These are phyloP conservation scores for Mycena alexandri DNA, from an alignment of 768 basidiomycete genomes.

Conservation along the genomic window DNA sequence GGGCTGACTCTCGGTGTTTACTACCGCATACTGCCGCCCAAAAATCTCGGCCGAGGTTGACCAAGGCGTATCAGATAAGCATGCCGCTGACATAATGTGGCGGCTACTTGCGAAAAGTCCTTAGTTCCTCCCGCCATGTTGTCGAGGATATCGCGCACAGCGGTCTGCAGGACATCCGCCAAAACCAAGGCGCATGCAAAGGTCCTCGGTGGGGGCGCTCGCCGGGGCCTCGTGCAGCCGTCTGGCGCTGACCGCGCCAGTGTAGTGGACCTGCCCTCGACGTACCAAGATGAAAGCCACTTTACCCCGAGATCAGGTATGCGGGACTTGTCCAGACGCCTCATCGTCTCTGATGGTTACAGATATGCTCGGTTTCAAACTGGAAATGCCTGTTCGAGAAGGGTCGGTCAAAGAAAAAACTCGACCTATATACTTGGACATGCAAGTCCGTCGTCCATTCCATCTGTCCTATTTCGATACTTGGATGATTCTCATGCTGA, in stretches of 20 bases:
- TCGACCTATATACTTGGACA: slow-evolving; percentile 96
- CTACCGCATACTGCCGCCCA: no score
- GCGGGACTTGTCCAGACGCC: slow-evolving; percentile 25
- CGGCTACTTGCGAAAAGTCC: no score
- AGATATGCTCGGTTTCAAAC: slow-evolving; percentile 94
- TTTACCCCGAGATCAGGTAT: slow-evolving; percentile 79
- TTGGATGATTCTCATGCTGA: slow-evolving; percentile 16
- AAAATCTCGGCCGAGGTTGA: no score
- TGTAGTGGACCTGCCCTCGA: slow-evolving; percentile 83
- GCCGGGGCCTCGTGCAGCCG: slow-evolving; percentile 82
- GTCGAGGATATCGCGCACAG: slow-evolving; percentile 63
- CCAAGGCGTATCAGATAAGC: no score
- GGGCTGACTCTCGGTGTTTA: no score
- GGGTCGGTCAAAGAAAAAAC: slow-evolving; percentile 68
- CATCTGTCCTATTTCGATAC: background rate
- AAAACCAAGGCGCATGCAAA: slow-evolving; percentile 46
- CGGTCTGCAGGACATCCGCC: slow-evolving; percentile 50
- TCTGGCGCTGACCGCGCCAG: slow-evolving; percentile 86
- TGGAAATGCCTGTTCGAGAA: slow-evolving; percentile 74
- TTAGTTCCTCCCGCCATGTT: slow-evolving; percentile 59
- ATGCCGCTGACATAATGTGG: no score
- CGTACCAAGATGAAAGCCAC: slow-evolving; percentile 76
- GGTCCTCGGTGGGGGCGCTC: slow-evolving; percentile 46
- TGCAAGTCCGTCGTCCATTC: slow-evolving; percentile 75
- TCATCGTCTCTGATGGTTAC: slow-evolving; percentile 24